Evolutionary conservation across 441 rosid species (phyloP).

Genomic region (Biscutella auriculata): DNA sequence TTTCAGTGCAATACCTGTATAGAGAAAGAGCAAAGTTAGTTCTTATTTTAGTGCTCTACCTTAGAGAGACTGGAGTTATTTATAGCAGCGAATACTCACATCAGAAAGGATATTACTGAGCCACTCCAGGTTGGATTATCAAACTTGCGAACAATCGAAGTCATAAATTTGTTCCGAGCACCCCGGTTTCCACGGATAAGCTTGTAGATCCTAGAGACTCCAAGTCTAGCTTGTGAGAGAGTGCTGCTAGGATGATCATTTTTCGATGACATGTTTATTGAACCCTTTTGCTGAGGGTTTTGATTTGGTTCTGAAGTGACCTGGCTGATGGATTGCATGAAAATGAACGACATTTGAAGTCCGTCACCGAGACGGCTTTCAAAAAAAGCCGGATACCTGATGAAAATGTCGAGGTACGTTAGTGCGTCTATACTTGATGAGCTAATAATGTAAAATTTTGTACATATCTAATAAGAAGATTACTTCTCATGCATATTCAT

Average conservation of each 20-base stretch:
- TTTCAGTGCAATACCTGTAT: constrained; percentile 86
- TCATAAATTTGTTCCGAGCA: constrained; percentile 94
- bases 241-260: constrained; percentile 40
- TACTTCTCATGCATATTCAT: constrained; percentile 99
- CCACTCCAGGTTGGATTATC: constrained; percentile 65
- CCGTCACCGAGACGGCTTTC: constrained; percentile 99
- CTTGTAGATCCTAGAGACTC: constrained; percentile 93
- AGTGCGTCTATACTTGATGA: constrained; percentile 1
- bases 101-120: constrained; percentile 58
- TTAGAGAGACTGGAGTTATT: not conserved
- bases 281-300: constrained; percentile 43
- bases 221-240: constrained; percentile 85
- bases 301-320: constrained; percentile 37
- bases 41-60: not conserved
- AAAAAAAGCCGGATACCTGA: constrained; percentile 92
- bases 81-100: constrained; percentile 42
- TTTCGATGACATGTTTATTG: constrained; percentile 56
- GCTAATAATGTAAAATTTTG: not conserved
- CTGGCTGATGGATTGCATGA: constrained; percentile 52
- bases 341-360: constrained; percentile 81
- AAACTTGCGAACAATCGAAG: constrained; percentile 94
- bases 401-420: constrained; percentile 22
- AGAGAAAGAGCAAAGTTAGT: constrained; percentile 15
- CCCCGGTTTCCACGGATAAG: constrained; percentile 86
- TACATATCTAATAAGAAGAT: constrained; percentile 13